These are phyloP conservation scores for Pterulicium gracile DNA, from an alignment of 1,284 basidiomycete species.

Conservation along the genomic window DNA sequence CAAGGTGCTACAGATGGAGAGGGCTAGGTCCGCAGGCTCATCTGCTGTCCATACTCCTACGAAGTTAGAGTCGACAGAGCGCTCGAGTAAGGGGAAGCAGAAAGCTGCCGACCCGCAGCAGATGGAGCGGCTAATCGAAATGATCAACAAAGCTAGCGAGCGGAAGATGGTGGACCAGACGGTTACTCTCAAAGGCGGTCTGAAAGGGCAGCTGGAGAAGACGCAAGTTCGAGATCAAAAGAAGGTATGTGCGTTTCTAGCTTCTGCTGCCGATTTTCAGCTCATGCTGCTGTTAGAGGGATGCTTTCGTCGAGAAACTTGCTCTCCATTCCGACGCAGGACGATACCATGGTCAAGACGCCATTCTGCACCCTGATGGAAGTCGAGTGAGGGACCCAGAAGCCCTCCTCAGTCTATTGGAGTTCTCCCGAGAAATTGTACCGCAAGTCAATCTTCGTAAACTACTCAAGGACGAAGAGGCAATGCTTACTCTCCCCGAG, in stretches of 20 bases:
- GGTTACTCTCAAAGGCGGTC: conserved; percentile 42
- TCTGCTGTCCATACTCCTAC: conserved; percentile 9
- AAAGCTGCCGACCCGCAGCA: conserved; percentile 54
- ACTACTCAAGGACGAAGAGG: conserved; percentile 29
- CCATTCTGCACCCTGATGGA: conserved; percentile 28
- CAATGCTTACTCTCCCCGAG: conserved; percentile 49
- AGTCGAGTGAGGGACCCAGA: conserved; percentile 38
- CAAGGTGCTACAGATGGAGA: conserved; percentile 57
- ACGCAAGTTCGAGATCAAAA: conserved; percentile 42
- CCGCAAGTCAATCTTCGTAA: conserved; percentile 22
- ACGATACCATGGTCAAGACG: conserved; percentile 65
- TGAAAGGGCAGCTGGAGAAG: conserved; percentile 40
- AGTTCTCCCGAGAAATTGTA: conserved; percentile 53
- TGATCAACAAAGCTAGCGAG: conserved; percentile 63
- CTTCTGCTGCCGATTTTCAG: conserved; percentile 1
- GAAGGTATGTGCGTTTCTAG: conserved; percentile 34
- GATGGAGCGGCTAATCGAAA: conserved; percentile 38
- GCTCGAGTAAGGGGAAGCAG: conserved; percentile 28
- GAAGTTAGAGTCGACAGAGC: too few relatives aligned
- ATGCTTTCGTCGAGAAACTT: conserved; percentile 62
- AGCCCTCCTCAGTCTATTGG: conserved; percentile 46
- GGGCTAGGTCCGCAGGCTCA: conserved; percentile 25
- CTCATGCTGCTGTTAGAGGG: conserved; percentile 31
- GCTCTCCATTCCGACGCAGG: conserved; percentile 55
- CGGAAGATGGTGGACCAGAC: conserved; percentile 59